Evolutionary conservation across 1,284 basidiomycete species (phyloP), one percentile per base, ranked within the genome.

Genomic region (Sphagnurus paluster): DNA sequence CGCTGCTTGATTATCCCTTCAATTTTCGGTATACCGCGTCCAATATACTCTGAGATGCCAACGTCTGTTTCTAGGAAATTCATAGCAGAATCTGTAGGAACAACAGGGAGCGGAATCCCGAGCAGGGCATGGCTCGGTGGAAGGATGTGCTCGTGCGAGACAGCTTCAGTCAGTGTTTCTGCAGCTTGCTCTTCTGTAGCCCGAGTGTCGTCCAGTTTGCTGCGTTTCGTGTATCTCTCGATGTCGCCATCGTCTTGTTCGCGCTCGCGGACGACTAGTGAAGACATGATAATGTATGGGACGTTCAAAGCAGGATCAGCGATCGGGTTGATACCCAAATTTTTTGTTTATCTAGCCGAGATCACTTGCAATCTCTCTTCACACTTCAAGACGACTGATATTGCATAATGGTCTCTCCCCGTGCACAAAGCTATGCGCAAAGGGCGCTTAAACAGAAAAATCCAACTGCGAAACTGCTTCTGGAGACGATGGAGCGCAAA

Each of bases 1-100:
- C 93, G 77, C 69, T 97, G 93, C 68, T 98, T 98, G 65, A 98
- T 96, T 59, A 97, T 94, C 6, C 91, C 94, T 39, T 86, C 76
- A 52, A 97, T 85, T 55, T 79, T 78, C 4, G 84, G 76, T n/a
- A 86, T 76, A 48, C 79, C 77, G 17, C 75, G 72, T 9, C 83
- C 82, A 52, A 93, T 80, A 66, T 94, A 97, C 58, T 92, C 88
- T 6, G 89, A 89, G 46, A 98, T 95, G 1, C 94, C 94, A 39
- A 96, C 94, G 60, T 96, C 87, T 5, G 76, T 74, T 65, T 98
- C 93, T 45, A 82, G 69, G 28, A 92, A 79, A 56, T 80, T 80
- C 54, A 81, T 70, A 33, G 71, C 67, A 32, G 76, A 76, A 43
- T 74, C 74, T 21, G 71, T 68, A 20, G 71, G 66, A 34, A 67